phyloP scores from a whole-genome alignment of 495 filamentous ascomycete genomes.

The Trichoderma reesei region DNA sequence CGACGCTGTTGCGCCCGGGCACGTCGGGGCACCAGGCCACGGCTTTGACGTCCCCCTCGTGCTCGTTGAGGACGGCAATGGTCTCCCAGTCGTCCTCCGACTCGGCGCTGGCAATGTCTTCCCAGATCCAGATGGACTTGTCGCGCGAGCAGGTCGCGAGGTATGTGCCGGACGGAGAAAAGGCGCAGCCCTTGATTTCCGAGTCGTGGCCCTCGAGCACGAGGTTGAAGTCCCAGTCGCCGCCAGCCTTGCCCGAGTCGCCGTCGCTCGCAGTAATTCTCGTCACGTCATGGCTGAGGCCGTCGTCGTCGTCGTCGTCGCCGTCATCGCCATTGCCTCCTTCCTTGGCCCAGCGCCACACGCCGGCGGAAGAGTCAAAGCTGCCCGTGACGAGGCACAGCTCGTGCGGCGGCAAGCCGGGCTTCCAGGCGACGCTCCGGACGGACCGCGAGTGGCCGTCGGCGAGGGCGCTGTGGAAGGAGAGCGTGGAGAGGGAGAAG shows the following conservation, averaged over 20 bases:
- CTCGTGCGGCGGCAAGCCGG: constrained; percentile 45
- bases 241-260: constrained; percentile 17
- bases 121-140: constrained; percentile 98
- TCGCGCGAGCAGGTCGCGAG: constrained; percentile 86
- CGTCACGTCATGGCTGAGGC: constrained; percentile 14
- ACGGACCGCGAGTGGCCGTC: constrained; percentile 87
- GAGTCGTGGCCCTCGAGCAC: constrained; percentile 89
- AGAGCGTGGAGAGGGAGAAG: constrained; percentile 74
- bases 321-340: constrained; percentile 13
- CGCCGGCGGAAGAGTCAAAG: constrained; percentile 82
- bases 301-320: constrained; percentile 19
- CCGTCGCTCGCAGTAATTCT: constrained; percentile 12
- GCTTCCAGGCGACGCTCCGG: constrained; percentile 76
- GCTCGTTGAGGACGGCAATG: constrained; percentile 85
- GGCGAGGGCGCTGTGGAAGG: constrained; percentile 63
- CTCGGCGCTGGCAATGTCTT: constrained; percentile 60
- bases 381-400: constrained; percentile 80
- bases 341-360: constrained; percentile 64
- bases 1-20: constrained; percentile 31
- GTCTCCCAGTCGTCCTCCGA: constrained; percentile 94
- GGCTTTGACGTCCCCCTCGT: constrained; percentile 88
- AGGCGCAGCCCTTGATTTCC: constrained; percentile 81
- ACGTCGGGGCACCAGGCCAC: constrained; percentile 76
- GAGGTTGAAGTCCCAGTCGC: constrained; percentile 68
- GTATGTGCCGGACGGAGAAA: constrained; percentile 66